A percentile compares a stretch with the other conserved stretches of the same genome.
Conservation (phyloP, 1,284 basidiomycete genomes). For the Inonotus obliquus region DNA sequence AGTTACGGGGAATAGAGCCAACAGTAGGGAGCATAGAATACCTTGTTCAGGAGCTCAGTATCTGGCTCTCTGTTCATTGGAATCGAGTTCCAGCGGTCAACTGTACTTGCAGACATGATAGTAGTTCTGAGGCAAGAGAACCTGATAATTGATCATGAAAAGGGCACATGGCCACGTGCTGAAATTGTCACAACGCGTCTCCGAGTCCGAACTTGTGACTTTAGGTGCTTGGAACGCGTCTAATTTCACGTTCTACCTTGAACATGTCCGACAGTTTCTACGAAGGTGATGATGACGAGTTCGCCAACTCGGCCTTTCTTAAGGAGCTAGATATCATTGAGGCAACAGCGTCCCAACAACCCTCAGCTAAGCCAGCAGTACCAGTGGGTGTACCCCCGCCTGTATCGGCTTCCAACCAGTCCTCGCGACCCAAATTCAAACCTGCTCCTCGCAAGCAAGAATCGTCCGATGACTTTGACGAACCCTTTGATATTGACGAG, state of each 20-base stretch:
- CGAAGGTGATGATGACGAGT: slow-evolving; percentile 47
- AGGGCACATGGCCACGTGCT: background rate
- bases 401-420: slow-evolving; percentile 2
- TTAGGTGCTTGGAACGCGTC: too few relatives aligned
- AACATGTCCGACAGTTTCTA: slow-evolving; percentile 67
- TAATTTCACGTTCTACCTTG: background rate
- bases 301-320: slow-evolving; percentile 42
- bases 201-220: too few relatives aligned
- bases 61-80: slow-evolving; percentile 40
- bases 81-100: slow-evolving; percentile 71
- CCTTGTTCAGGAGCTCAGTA: slow-evolving; percentile 42
- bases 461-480: slow-evolving; percentile 46
- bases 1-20: slow-evolving; percentile 39
- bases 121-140: background rate
- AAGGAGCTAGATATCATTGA: slow-evolving; percentile 64
- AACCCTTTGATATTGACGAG: slow-evolving; percentile 53
- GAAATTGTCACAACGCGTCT: background rate
- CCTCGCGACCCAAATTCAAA: slow-evolving; percentile 9
- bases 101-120: slow-evolving; percentile 55
- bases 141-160: background rate
- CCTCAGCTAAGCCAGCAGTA: slow-evolving; percentile 21
- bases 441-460: slow-evolving; percentile 31
- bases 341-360: slow-evolving; percentile 39
- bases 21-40: slow-evolving; percentile 53
- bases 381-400: background rate